Evolutionary conservation across 2,329 filamentous ascomycete species (phyloP), one percentile per base, ranked within the genome.

Genomic region (Aspergillus fumigatus): DNA sequence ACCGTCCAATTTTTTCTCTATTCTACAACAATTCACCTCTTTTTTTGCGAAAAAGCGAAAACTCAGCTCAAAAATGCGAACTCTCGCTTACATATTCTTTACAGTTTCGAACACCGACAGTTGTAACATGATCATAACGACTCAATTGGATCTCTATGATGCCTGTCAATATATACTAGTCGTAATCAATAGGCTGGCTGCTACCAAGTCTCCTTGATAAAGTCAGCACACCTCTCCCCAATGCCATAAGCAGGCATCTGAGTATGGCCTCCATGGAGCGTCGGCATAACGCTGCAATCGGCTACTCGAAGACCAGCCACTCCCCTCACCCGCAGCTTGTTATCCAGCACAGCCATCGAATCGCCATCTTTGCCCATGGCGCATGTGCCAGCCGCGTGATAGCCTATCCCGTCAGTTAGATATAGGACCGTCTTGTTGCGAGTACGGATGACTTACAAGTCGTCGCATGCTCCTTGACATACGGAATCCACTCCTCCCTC

Each of bases 221-320:
- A 63, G 62, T 83, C 80, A 1, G 77, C 77, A 47, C 74, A 78
- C 62, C 81, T 81, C 68, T 84, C 82, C 0, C 80, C 82, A 59
- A 84, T 83, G 1, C 80, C 81, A 65, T 83, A 84, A 4, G 81
- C 82, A 3, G 81, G 80, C 80, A 83, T 83, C 62, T 84, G 81
- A 0, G 81, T 82, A 62, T 82, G 79, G 0, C 79, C 82, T 19
- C 71, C 69, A 61, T 82, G 77, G 3, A 84, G 65, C 0, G 68
- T 70, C 1, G 81, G 81, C 79, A 83, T 83, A 25, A 81, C 74
- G 62, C 77, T 80, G 60, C 75, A 78, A 59, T 83, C 81, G 0
- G 76, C 80, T 11, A 86, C 82, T 2, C 83, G 72, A n/a, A 86
- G 67, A 1, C 78, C 76, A 52, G 75, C 71, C 2, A 84, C 77